Conservation (phyloP, 164 flowering plant genomes). For the Vitis rotundifolia region DNA sequence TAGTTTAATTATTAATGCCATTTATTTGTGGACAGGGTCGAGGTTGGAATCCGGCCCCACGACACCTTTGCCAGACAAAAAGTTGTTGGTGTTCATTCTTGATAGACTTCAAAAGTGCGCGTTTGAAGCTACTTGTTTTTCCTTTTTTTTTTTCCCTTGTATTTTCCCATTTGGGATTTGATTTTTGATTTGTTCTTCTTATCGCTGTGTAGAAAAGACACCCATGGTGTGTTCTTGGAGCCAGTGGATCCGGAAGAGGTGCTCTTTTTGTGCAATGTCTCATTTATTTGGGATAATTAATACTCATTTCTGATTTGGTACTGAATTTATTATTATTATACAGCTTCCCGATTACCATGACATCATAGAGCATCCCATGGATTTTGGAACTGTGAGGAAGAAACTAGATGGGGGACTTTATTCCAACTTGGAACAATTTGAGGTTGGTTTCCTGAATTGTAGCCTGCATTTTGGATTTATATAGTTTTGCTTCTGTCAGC, state of each 20-base stretch:
- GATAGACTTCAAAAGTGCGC: conserved; percentile 94
- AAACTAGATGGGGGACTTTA: conserved; percentile 66
- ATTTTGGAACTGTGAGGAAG: conserved; percentile 79
- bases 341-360: conserved; percentile 97
- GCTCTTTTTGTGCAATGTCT: conserved; percentile 9
- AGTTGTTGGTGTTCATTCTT: conserved; percentile 81
- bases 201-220: conserved; percentile 80
- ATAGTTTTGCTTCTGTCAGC: background rate
- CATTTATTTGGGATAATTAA: background rate
- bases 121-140: conserved; percentile 7
- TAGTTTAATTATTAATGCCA: conserved; percentile 11
- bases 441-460: conserved; percentile 45
- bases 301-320: background rate
- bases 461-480: background rate
- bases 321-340: conserved; percentile 11
- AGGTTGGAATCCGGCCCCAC: conserved; percentile 67
- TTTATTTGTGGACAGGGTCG: conserved; percentile 59
- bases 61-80: conserved; percentile 88
- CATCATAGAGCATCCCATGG: conserved; percentile 83
- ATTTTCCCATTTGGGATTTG: background rate
- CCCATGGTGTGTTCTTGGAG: conserved; percentile 84
- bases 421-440: conserved; percentile 74
- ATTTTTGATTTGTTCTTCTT: background rate
- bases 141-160: conserved; percentile 5
- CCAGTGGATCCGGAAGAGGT: conserved; percentile 98